A percentile compares a stretch with the other conserved stretches of the same genome.
These are phyloP conservation scores for Entomortierella parvispora DNA, from an alignment of 192 early-diverging fungal genomes.

Conservation along the genomic window DNA sequence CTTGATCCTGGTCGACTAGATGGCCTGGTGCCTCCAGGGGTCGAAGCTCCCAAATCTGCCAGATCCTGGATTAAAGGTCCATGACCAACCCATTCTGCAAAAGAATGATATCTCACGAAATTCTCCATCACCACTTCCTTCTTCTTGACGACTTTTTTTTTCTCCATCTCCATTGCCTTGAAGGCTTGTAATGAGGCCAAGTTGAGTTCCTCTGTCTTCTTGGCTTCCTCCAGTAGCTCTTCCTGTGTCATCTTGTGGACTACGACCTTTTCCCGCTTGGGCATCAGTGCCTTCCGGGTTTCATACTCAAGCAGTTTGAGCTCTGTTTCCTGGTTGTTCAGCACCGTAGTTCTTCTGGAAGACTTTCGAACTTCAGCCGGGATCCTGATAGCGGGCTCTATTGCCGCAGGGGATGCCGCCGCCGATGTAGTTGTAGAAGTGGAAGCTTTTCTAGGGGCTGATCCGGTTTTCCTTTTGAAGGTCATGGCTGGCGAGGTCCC, in stretches of 20 bases:
- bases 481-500: background rate
- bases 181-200: slow-evolving; percentile 57
- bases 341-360: slow-evolving; percentile 57
- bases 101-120: slow-evolving; percentile 61
- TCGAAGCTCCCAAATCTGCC: slow-evolving; percentile 27
- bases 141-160: slow-evolving; percentile 55
- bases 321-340: slow-evolving; percentile 60
- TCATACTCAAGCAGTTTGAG: slow-evolving; percentile 60
- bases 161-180: slow-evolving; percentile 61
- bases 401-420: background rate
- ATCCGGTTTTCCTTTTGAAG: background rate
- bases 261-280: slow-evolving; percentile 55
- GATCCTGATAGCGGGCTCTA: slow-evolving; percentile 18
- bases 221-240: slow-evolving; percentile 62
- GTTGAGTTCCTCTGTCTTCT: slow-evolving; percentile 63
- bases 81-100: slow-evolving; percentile 53
- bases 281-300: slow-evolving; percentile 50
- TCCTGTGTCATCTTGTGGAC: slow-evolving; percentile 60
- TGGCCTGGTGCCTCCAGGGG: slow-evolving; percentile 22
- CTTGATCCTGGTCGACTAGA: slow-evolving; percentile 35
- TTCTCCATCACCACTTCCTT: slow-evolving; percentile 49
- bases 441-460: background rate
- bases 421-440: slow-evolving; percentile 16
- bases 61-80: slow-evolving; percentile 42
- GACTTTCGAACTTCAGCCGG: slow-evolving; percentile 57